Base-by-base conservation (phyloP, 129 eudicot species). In the Apium graveolens region DNA sequence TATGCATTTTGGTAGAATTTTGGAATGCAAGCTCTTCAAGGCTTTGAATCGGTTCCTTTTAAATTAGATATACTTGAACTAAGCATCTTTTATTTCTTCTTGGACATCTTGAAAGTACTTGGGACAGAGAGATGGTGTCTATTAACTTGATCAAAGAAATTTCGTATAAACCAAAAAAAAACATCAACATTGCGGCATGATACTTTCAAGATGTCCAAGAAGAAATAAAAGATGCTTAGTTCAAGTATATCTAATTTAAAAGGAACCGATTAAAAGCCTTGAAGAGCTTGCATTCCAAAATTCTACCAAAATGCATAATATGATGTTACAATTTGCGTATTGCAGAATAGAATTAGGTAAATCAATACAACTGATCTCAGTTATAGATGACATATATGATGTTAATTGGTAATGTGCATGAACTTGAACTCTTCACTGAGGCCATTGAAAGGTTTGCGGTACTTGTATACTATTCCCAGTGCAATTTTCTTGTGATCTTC, bases 321-420 rank as follows among this genome's bases (percentile, higher is more conserved):
- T n/a, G n/a, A n/a, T n/a, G n/a, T n/a, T n/a, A n/a, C n/a, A 83
- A 29, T 86, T 84, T 80, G 63, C 84, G 0, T 21, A 39, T 27
- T 70, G 79, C 75, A 74, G 96, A 69, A 86, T 86, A 4, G 84
- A 79, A 53, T 35, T 85, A 18, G 92, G 89, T 34, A 90, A 86
- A 32, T 55, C 88, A 71, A 83, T 85, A 27, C 84, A 89, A 14
- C 72, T 90, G 48, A 72, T 83, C 49, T 43, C 85, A 63, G 92
- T 90, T 11, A 85, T 88, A 65, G 96, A 90, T 70, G 96, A 90
- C 55, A 83, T 86, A 65, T 90, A 69, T 71, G 96, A 90, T 78
- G 81, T 83, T 14, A 79, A 88, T 70, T 70, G 96, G 96, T 48
- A 79, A 85, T 31, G 78, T 84, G 70, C 70, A 85, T 78, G 92